These are phyloP conservation scores for Anthostomella pinea DNA, from an alignment of 2,329 filamentous ascomycete species.

Conservation along the genomic window DNA sequence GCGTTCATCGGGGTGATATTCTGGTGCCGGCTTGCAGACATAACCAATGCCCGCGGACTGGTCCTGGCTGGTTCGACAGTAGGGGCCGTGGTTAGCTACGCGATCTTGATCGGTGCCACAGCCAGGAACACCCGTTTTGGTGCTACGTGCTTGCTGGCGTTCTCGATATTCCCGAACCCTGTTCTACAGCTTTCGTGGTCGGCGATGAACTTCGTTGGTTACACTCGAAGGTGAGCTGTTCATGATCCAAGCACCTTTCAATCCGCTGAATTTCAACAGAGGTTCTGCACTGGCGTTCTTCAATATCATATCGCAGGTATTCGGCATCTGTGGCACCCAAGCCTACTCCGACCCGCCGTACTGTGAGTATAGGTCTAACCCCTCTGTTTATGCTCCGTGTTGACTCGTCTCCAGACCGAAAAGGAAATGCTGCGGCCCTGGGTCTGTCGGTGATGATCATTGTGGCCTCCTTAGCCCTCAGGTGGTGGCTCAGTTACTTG, in stretches of 20 bases:
- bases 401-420: constrained; percentile 13
- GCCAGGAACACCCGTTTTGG: constrained; percentile 19
- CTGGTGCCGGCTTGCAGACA: constrained; percentile 20
- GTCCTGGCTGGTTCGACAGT: constrained; percentile 12
- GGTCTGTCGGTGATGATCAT: constrained; percentile 18
- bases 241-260: too few relatives aligned
- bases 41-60: constrained; percentile 18
- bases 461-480: constrained; percentile 10
- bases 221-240: constrained; percentile 21
- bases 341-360: constrained; percentile 23
- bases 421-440: constrained; percentile 15
- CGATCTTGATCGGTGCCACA: constrained; percentile 19
- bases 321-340: constrained; percentile 23
- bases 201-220: constrained; percentile 25
- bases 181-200: constrained; percentile 23
- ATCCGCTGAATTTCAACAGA: constrained; percentile 6
- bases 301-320: constrained; percentile 20
- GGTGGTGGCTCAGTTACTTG: constrained; percentile 15
- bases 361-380: constrained; percentile 10
- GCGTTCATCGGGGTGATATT: constrained; percentile 23
- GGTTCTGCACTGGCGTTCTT: constrained; percentile 20
- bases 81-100: constrained; percentile 17
- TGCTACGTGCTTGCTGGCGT: constrained; percentile 22
- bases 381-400: not conserved
- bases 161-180: constrained; percentile 19